Percentiles rank a stretch among this genome's conserved stretches.
Conservation (phyloP, 441 rosid genomes). For the Capsella rubella region DNA sequence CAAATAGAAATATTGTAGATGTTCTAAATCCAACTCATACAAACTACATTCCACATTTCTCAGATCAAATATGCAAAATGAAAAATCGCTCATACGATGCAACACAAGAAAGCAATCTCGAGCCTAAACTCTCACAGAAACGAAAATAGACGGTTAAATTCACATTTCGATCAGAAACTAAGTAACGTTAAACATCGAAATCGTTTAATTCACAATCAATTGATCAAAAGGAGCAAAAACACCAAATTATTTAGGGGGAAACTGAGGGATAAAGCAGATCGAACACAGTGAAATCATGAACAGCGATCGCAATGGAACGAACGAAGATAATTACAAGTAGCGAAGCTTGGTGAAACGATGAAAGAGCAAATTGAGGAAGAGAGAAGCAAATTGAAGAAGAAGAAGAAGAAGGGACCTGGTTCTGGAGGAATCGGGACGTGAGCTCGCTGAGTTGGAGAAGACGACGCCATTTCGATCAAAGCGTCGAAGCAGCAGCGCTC, state of each 20-base stretch:
- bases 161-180: constrained; percentile 31
- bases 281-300: not conserved
- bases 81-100: not conserved
- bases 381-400: not conserved
- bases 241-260: not conserved
- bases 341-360: constrained; percentile 25
- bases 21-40: not conserved
- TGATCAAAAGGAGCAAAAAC: not conserved
- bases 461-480: constrained; percentile 67
- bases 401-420: constrained; percentile 45
- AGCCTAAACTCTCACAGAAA: not conserved
- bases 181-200: constrained; percentile 8
- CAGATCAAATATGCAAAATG: not conserved
- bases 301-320: not conserved
- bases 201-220: constrained; percentile 5
- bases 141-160: not conserved
- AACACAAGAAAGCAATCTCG: not conserved
- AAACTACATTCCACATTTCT: not conserved
- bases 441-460: constrained; percentile 60
- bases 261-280: constrained; percentile 16
- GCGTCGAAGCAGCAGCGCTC: constrained; percentile 55
- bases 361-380: not conserved
- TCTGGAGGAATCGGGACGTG: constrained; percentile 63
- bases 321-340: not conserved
- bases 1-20: not conserved